phyloP scores from a whole-genome alignment of 257 asterid species.

The Solanum medicagineum region DNA sequence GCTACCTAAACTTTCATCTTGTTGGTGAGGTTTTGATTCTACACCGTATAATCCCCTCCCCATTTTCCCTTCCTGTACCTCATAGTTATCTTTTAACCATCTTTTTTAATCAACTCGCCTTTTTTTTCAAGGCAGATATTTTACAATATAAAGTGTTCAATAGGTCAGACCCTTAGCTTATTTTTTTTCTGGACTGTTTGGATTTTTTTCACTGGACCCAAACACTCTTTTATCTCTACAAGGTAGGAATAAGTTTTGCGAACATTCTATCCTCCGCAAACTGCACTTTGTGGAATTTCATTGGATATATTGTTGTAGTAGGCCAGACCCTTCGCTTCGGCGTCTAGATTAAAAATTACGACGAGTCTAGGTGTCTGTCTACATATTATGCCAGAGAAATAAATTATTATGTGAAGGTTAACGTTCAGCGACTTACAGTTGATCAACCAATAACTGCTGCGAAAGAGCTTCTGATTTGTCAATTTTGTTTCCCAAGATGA shows the following conservation, averaged over 20 bases:
- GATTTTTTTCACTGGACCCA: too few relatives aligned
- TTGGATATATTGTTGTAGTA: not conserved
- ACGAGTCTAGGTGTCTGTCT: not conserved
- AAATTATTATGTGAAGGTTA: not conserved
- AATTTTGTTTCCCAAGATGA: conserved; percentile 78
- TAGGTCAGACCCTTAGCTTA: not conserved
- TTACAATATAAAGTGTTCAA: not conserved
- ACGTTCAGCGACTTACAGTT: conserved; percentile 43
- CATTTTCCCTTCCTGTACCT: too few relatives aligned
- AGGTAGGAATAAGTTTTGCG: too few relatives aligned
- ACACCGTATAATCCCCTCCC: too few relatives aligned
- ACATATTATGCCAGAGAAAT: not conserved
- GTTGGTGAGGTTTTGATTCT: too few relatives aligned
- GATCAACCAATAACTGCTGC: conserved; percentile 61
- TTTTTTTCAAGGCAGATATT: not conserved
- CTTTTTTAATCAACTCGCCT: too few relatives aligned
- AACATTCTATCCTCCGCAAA: too few relatives aligned
- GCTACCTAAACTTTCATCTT: too few relatives aligned
- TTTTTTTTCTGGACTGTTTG: too few relatives aligned
- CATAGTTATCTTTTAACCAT: too few relatives aligned
- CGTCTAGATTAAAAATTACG: not conserved
- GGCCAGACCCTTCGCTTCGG: not conserved
- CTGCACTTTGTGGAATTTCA: too few relatives aligned
- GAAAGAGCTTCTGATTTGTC: conserved; percentile 88
- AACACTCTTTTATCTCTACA: too few relatives aligned